These are phyloP conservation scores for Vanilla planifolia DNA, from an alignment of 106 monocot species.

Conservation along the genomic window DNA sequence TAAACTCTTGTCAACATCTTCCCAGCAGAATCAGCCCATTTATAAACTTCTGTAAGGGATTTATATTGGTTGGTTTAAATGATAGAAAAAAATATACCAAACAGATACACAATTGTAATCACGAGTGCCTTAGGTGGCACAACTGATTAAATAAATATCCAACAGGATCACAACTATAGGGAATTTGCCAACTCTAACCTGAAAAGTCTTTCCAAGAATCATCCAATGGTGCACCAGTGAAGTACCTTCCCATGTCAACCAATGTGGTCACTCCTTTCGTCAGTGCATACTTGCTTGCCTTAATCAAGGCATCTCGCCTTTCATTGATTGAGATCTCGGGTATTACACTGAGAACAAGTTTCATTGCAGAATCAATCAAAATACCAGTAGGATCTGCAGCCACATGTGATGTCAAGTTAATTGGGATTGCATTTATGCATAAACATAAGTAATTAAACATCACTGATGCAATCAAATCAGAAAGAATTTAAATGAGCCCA, in stretches of 20 bases:
- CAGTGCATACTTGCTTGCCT: constrained; percentile 76
- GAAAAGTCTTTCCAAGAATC: constrained; percentile 77
- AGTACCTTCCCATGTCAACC: constrained; percentile 82
- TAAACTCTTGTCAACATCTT: constrained; percentile 90
- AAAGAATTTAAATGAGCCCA: too few relatives aligned
- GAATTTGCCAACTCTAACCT: constrained; percentile 33
- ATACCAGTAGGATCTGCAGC: constrained; percentile 84
- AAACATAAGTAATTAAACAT: too few relatives aligned
- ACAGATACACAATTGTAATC: not conserved
- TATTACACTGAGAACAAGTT: constrained; percentile 50
- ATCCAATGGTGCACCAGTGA: constrained; percentile 58
- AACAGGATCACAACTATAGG: too few relatives aligned
- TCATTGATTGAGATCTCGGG: constrained; percentile 65
- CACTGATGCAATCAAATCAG: too few relatives aligned
- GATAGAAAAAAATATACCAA: too few relatives aligned
- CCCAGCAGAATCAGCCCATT: constrained; percentile 75
- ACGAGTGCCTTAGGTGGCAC: too few relatives aligned
- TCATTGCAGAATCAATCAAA: constrained; percentile 87
- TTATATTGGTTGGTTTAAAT: not conserved
- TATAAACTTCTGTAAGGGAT: constrained; percentile 59
- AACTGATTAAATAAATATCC: too few relatives aligned
- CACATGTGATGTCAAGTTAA: too few relatives aligned
- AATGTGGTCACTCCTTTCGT: constrained; percentile 78
- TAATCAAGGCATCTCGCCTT: constrained; percentile 61
- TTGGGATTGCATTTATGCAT: too few relatives aligned